phyloP scores from a whole-genome alignment of 371 early-diverging fungal genomes.

The Synchytrium microbalum region DNA sequence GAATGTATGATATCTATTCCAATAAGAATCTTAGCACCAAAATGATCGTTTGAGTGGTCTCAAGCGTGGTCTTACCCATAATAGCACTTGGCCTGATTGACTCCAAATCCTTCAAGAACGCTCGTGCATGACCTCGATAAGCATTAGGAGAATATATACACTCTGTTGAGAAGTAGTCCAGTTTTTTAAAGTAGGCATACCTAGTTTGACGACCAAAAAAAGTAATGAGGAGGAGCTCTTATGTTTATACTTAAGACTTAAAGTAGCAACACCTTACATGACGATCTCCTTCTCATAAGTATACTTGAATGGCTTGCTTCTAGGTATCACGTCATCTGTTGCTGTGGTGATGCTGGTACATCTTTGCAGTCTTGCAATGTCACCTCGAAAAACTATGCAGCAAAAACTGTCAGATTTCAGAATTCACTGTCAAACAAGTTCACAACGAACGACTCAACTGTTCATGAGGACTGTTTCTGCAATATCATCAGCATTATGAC shows the following conservation, averaged over 20 bases:
- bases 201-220: slow-evolving; percentile 13
- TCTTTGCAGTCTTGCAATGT: slow-evolving; percentile 85
- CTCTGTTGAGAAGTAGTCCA: slow-evolving; percentile 99
- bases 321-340: slow-evolving; percentile 60
- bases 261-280: slow-evolving; percentile 51
- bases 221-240: not conserved
- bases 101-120: slow-evolving; percentile 96
- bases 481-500: slow-evolving; percentile 99
- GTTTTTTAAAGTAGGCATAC: slow-evolving; percentile 97
- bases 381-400: slow-evolving; percentile 86
- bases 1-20: slow-evolving; percentile 79
- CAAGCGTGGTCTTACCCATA: slow-evolving; percentile 72
- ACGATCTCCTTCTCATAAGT: slow-evolving; percentile 99
- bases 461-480: slow-evolving; percentile 99
- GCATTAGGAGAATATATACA: slow-evolving; percentile 99
- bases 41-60: not conserved
- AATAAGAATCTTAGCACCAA: not conserved
- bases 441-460: slow-evolving; percentile 38
- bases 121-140: slow-evolving; percentile 94
- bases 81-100: slow-evolving; percentile 86
- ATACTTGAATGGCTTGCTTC: slow-evolving; percentile 99
- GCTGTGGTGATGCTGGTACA: slow-evolving; percentile 91
- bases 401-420: not conserved
- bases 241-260: not conserved
- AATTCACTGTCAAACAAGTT: not conserved